Conservation (phyloP, 129 eudicot genomes). For the Tagetes erecta region DNA sequence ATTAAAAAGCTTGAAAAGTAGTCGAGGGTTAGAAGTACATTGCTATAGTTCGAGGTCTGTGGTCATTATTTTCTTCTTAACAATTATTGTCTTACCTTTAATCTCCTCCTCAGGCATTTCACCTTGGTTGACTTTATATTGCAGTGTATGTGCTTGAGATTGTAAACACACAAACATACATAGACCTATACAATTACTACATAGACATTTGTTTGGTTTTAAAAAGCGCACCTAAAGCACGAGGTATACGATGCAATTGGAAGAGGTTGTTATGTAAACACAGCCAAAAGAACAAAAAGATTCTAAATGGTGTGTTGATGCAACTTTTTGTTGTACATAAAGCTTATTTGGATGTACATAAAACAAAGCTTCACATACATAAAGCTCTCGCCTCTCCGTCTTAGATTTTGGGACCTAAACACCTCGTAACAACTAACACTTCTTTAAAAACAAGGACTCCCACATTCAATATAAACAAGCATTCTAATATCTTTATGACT, state of each 20-base stretch:
- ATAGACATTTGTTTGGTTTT: background rate
- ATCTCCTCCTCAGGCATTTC: background rate
- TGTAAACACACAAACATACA: background rate
- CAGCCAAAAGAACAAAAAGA: background rate
- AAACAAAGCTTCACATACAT: background rate
- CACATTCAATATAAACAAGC: background rate
- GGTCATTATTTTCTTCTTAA: background rate
- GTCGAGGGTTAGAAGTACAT: background rate
- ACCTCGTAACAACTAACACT: background rate
- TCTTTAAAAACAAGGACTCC: background rate
- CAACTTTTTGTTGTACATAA: background rate
- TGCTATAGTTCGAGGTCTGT: background rate
- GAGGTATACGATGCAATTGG: background rate
- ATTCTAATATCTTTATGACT: background rate
- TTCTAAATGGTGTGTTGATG: background rate
- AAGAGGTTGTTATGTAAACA: background rate
- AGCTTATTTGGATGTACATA: background rate
- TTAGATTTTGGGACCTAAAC: background rate
- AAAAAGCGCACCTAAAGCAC: background rate
- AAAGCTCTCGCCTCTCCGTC: background rate
- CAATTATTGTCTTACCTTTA: background rate
- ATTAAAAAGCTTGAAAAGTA: background rate
- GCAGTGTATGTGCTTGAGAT: background rate
- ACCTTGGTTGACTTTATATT: background rate
- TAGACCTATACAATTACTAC: conserved; percentile 7